Evolutionary conservation across 2,329 filamentous ascomycete species (phyloP).

Genomic region (Exophiala spinifera): DNA sequence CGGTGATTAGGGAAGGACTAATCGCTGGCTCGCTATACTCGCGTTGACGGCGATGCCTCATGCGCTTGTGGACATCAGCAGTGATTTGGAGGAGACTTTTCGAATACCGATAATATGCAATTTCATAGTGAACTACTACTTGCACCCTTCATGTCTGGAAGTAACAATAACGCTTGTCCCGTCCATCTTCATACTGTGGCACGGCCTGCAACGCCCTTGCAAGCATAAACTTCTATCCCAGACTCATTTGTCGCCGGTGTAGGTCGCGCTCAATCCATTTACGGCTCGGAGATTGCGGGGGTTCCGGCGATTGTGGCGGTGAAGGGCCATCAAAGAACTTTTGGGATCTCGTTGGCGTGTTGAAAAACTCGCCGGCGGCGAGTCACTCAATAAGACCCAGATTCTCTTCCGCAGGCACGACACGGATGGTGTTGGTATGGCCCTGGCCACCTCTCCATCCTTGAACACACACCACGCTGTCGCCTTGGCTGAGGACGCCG

Average conservation of each 20-base stretch:
- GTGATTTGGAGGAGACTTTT: not conserved
- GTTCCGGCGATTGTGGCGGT: slow-evolving; percentile 9
- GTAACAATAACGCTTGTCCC: not conserved
- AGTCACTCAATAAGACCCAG: slow-evolving; percentile 31
- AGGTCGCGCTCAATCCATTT: not conserved
- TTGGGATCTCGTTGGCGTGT: slow-evolving; percentile 12
- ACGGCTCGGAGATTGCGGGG: not conserved
- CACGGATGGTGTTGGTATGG: slow-evolving; percentile 63
- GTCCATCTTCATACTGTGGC: not conserved
- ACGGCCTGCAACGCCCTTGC: too few relatives aligned
- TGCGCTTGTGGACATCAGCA: too few relatives aligned
- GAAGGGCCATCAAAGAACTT: slow-evolving; percentile 15
- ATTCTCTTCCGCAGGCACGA: slow-evolving; percentile 46
- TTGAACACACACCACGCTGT: slow-evolving; percentile 65
- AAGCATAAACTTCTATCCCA: not conserved
- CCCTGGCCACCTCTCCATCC: slow-evolving; percentile 67
- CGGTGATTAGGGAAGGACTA: too few relatives aligned
- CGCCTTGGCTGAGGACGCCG: slow-evolving; percentile 73
- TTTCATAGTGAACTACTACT: not conserved
- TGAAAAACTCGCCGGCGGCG: slow-evolving; percentile 20
- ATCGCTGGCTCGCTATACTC: too few relatives aligned
- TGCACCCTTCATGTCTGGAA: not conserved
- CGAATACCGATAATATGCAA: not conserved
- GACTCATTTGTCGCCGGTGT: not conserved
- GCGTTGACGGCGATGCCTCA: too few relatives aligned